Evolutionary conservation across 441 rosid species (phyloP), one percentile per base, ranked within the genome.

Genomic region (Codiaeum variegatum): DNA sequence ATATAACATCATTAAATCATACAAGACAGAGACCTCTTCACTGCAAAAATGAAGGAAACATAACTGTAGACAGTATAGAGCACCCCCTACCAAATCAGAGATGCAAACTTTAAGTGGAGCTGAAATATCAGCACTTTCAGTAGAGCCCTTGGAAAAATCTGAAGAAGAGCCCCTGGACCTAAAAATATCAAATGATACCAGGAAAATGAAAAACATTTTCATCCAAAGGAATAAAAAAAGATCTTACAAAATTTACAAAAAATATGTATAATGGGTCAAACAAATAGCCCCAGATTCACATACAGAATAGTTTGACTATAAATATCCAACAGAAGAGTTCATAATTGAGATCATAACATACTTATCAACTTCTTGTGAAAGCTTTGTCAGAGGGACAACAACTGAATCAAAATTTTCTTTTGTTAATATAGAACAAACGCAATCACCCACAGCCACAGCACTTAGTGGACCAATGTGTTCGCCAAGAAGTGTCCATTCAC

Each of bases 401-500:
- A 90, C 91, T 38, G 85, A 83, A 76, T 91, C 97, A 51, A 96
- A 89, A 52, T 91, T 91, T 81, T 91, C 98, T 87, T 89, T 96
- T 1, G 93, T 87, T 81, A 96, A 84, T 72, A 93, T 56, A 60
- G 93, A 84, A 83, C 99, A 96, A 15, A 84, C 76, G 76, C 93
- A 95, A 72, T 90, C 87, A 42, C 94, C 97, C 69, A 90, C 82
- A 40, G 99, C 97, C 60, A 96, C 91, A 67, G 91, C 99, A 77
- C 83, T 88, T 69, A 93, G 61, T 34, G 96, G 82, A 71, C 88
- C 90, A 70, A 81, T 75, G 46, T 73, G 67, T 83, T 93, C 97
- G 18, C 97, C 98, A 46, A 96, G 91, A 74, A 96, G 93, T 56
- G 87, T 79, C 99, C 99, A 96, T 83, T 96, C 99, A 74, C 99